phyloP scores from a whole-genome alignment of 441 rosid genomes.

The Flueggea neowawraea region DNA sequence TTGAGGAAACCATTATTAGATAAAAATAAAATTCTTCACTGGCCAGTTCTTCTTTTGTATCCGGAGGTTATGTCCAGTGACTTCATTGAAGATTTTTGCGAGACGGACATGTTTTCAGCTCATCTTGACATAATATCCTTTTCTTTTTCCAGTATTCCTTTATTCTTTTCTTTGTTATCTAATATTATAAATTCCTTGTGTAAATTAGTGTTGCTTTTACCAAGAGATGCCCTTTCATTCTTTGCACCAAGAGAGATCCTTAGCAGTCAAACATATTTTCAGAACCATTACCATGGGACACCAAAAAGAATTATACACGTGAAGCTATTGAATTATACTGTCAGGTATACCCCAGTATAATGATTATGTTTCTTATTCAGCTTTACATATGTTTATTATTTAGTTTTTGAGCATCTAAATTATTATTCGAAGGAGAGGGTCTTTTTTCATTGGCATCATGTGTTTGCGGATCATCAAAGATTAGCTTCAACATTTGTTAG shows the following conservation, averaged over 20 bases:
- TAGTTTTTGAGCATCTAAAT: too few species aligned
- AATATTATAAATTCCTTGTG: too few species aligned
- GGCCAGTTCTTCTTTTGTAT: conserved; percentile 90
- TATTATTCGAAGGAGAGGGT: too few species aligned
- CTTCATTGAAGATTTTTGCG: conserved; percentile 87
- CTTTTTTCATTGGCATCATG: too few species aligned
- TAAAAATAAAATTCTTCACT: conserved; percentile 69
- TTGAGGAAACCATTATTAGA: conserved; percentile 73
- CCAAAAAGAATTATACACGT: conserved; percentile 57
- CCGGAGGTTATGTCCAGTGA: conserved; percentile 95
- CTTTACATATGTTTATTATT: too few species aligned
- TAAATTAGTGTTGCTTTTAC: too few species aligned
- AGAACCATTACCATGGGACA: conserved; percentile 87
- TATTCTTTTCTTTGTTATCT: neutral
- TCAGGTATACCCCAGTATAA: conserved; percentile 46
- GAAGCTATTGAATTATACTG: conserved; percentile 76
- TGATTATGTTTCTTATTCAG: neutral
- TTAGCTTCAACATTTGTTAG: too few species aligned
- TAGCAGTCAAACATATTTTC: conserved; percentile 76
- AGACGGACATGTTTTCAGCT: conserved; percentile 71
- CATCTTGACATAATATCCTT: conserved; percentile 94
- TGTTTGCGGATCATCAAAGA: too few species aligned
- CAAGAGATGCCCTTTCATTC: conserved; percentile 1
- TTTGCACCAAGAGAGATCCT: conserved; percentile 34
- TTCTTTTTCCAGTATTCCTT: conserved; percentile 11